These are phyloP conservation scores for Gastrolobium bilobum DNA, from an alignment of 306 rosid species.

Conservation along the genomic window DNA sequence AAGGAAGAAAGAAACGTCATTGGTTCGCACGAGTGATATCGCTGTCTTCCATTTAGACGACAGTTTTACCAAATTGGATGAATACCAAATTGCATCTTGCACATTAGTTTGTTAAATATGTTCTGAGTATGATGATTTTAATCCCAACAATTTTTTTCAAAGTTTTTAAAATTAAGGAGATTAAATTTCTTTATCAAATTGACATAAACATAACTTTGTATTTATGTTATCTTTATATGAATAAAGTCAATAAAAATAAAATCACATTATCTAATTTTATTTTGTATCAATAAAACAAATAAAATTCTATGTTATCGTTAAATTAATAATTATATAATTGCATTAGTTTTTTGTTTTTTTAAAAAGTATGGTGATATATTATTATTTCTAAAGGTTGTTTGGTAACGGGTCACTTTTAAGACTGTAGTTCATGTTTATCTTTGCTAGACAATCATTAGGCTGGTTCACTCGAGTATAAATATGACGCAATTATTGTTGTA, in stretches of 20 bases:
- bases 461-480: conserved; percentile 10
- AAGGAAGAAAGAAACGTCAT: neutral
- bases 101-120: conserved; percentile 8
- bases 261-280: neutral
- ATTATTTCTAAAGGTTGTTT: conserved; percentile 21
- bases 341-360: neutral
- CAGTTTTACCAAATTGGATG: conserved; percentile 15
- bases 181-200: neutral
- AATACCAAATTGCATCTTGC: conserved; percentile 8
- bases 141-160: neutral
- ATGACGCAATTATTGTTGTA: conserved; percentile 31
- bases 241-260: neutral
- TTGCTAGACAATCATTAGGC: neutral
- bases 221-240: neutral
- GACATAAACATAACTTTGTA: neutral
- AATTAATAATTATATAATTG: neutral
- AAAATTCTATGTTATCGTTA: neutral
- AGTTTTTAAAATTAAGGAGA: neutral
- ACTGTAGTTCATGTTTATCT: conserved; percentile 42
- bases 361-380: neutral
- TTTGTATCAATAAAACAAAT: neutral
- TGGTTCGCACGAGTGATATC: conserved; percentile 9
- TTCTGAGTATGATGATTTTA: neutral
- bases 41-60: conserved; percentile 7
- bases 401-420: conserved; percentile 36